Evolutionary conservation across 495 filamentous ascomycete species (phyloP).

Genomic region (Talaromyces nanjingensis): DNA sequence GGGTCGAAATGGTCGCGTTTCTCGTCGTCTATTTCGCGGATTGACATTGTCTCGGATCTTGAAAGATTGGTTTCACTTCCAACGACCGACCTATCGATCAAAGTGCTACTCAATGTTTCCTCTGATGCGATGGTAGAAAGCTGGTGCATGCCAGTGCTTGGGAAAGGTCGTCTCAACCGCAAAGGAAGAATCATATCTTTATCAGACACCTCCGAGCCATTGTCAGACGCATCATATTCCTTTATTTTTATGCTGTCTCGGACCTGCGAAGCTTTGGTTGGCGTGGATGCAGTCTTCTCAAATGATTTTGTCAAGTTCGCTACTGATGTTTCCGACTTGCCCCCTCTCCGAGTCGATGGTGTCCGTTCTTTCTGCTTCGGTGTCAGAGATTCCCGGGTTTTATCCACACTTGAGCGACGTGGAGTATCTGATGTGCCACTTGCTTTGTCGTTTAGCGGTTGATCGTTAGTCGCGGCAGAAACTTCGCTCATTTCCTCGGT

Average conservation of each 20-base stretch:
- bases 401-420: constrained; percentile 4
- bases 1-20: constrained; percentile 39
- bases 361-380: constrained; percentile 1
- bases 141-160: constrained; percentile 57
- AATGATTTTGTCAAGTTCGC: background rate
- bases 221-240: constrained; percentile 17
- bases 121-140: constrained; percentile 68
- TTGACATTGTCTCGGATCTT: constrained; percentile 12
- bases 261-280: background rate
- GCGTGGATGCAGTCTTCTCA: background rate
- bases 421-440: background rate
- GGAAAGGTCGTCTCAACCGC: constrained; percentile 45
- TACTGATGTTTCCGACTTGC: background rate
- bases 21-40: constrained; percentile 16
- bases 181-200: constrained; percentile 32
- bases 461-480: background rate
- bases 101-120: constrained; percentile 48
- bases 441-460: background rate
- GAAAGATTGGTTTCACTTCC: constrained; percentile 2
- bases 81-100: constrained; percentile 20
- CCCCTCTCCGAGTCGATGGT: background rate
- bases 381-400: background rate
- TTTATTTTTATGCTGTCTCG: background rate
- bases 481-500: background rate
- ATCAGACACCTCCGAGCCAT: constrained; percentile 33